Evolutionary conservation across 2,329 filamentous ascomycete species (phyloP), one percentile per base, ranked within the genome.

Genomic region (Claviceps sp.): DNA sequence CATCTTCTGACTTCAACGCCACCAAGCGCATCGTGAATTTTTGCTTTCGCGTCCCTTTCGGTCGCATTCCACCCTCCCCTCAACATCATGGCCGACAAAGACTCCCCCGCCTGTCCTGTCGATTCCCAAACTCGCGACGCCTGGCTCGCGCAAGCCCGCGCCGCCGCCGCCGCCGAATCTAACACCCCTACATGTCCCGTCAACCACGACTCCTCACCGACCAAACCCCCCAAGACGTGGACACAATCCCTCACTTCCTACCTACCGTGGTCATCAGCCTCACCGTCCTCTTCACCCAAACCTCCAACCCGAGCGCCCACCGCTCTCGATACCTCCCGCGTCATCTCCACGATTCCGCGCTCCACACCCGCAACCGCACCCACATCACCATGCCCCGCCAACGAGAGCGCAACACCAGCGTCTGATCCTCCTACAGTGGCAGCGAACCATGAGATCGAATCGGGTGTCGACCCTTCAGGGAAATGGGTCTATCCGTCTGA

Each of bases 401-500:
- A 69, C 39, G 65, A 29, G 3, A n/a, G 62, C 37, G 64, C 67
- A 44, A 68, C 66, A 17, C 9, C 17, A 34, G 29, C 42, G 8
- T 14, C 40, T 2, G 20, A 20, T 8, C 20, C 17, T 22, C 9
- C 85, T 14, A 95, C 95, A 68, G 77, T 66, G 0, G 82, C 42
- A 6, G 42, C 85, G 14, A 95, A 95, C 68, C 76, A 79, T 55
- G 88, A 96, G 68, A 70, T 78, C 55, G 89, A 95, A 64, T 86
- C 84, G 0, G 85, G 86, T 55, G 75, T 81, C 22, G 82, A 88
- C 60, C 71, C 71, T 39, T 79, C 80, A 0, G 91, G 91, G 0
- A 95, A 96, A 66, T 98, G 93, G 93, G 84, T 98, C 55, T 98
- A 98, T 68, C 93, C 93, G 0, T 93, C 86, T 0, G 91, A 97